A percentile compares a stretch with the other conserved stretches of the same genome.
Conservation (phyloP, 306 rosid species). For the Biancaea sappan region DNA sequence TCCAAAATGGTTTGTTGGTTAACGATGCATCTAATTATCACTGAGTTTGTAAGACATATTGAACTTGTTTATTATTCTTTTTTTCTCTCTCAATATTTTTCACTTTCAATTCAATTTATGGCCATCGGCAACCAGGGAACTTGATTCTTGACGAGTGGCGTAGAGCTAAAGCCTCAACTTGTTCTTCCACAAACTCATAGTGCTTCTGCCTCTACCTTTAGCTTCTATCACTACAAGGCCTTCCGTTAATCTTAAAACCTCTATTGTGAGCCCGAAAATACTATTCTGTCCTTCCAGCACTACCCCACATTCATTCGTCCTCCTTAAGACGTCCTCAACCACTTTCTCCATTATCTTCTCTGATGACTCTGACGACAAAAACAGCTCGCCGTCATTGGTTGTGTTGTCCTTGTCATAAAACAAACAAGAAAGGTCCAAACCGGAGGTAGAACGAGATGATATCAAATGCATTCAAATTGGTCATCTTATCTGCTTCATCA, state of each 20-base stretch:
- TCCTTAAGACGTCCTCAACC: slow-evolving; percentile 36
- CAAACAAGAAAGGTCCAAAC: slow-evolving; percentile 46
- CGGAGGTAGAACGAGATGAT: slow-evolving; percentile 42
- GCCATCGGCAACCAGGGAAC: slow-evolving; percentile 2
- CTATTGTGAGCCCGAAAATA: slow-evolving; percentile 34
- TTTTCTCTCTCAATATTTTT: not conserved
- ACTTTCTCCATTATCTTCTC: slow-evolving; percentile 36
- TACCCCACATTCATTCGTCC: slow-evolving; percentile 47
- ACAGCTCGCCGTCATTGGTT: slow-evolving; percentile 23
- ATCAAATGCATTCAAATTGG: slow-evolving; percentile 46
- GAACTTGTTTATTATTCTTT: not conserved
- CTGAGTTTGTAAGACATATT: not conserved
- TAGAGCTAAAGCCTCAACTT: slow-evolving; percentile 39
- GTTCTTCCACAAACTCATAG: slow-evolving; percentile 28
- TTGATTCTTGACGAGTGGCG: not conserved
- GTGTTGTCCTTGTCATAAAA: not conserved
- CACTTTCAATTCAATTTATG: not conserved
- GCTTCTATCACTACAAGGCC: slow-evolving; percentile 41
- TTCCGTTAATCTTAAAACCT: slow-evolving; percentile 41
- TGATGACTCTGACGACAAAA: slow-evolving; percentile 24
- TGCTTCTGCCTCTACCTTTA: slow-evolving; percentile 16
- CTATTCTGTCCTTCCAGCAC: slow-evolving; percentile 42
- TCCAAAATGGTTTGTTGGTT: too few relatives aligned
- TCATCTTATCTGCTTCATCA: slow-evolving; percentile 9
- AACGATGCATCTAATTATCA: too few relatives aligned